These are phyloP conservation scores for Verticillium albo-atrum DNA, from an alignment of 2,329 filamentous ascomycete species.

Conservation along the genomic window DNA sequence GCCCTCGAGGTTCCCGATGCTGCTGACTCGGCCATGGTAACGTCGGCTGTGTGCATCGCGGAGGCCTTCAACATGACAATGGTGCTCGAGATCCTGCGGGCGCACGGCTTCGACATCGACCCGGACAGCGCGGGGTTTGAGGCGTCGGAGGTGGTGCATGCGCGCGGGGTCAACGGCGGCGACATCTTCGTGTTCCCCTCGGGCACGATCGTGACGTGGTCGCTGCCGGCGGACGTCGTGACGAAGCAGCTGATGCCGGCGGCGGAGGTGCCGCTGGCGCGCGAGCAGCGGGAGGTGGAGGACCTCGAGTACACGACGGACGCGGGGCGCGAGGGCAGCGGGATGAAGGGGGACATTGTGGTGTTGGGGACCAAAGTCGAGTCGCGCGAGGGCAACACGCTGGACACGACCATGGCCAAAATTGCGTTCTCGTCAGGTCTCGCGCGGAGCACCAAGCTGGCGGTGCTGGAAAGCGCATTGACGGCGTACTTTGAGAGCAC, in stretches of 20 bases:
- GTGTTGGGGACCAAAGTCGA: constrained; percentile 73
- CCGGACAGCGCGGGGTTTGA: constrained; percentile 59
- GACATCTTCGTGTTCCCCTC: constrained; percentile 97
- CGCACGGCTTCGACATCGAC: constrained; percentile 58
- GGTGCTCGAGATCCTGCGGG: constrained; percentile 52
- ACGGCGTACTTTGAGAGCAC: constrained; percentile 84
- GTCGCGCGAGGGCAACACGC: constrained; percentile 35
- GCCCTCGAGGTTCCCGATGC: constrained; percentile 17
- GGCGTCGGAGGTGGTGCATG: constrained; percentile 58
- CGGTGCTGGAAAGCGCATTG: constrained; percentile 80
- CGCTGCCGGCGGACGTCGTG: constrained; percentile 71
- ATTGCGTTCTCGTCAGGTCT: constrained; percentile 95
- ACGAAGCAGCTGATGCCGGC: constrained; percentile 71
- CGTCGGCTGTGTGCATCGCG: constrained; percentile 58
- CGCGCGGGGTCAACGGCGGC: constrained; percentile 58
- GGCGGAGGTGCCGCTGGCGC: constrained; percentile 67
- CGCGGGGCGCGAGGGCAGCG: constrained; percentile 64
- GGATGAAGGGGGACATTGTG: constrained; percentile 82
- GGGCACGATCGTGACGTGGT: constrained; percentile 91
- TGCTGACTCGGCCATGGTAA: constrained; percentile 29
- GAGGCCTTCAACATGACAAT: constrained; percentile 60
- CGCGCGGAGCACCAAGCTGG: constrained; percentile 88
- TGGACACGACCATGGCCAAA: constrained; percentile 74
- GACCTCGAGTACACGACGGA: constrained; percentile 86
- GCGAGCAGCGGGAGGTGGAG: constrained; percentile 72